These are phyloP conservation scores for Mycena rosella DNA, from an alignment of 768 basidiomycete genomes.

Conservation along the genomic window DNA sequence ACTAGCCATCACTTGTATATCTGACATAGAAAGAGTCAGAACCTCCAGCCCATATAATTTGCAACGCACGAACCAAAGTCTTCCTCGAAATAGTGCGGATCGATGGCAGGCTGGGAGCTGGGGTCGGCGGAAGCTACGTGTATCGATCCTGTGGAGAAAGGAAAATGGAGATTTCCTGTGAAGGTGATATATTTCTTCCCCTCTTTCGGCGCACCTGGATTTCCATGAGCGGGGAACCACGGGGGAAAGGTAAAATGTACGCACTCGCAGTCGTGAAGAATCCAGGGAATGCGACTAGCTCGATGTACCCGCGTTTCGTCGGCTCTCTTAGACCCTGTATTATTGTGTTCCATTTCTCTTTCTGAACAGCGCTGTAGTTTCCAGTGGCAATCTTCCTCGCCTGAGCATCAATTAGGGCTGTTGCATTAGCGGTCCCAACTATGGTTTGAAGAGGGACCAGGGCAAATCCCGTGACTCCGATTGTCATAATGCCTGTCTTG, in stretches of 20 bases:
- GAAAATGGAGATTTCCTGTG: constrained; percentile 18
- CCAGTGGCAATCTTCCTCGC: constrained; percentile 5
- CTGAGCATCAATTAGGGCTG: constrained; percentile 21
- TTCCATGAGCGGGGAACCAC: not conserved
- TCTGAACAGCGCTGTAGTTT: constrained; percentile 11
- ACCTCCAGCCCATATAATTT: not conserved
- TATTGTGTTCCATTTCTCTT: constrained; percentile 26
- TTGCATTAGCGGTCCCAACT: constrained; percentile 5
- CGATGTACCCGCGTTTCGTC: constrained; percentile 18
- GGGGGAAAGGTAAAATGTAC: not conserved
- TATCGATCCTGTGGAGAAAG: too few relatives aligned
- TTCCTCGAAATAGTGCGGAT: constrained; percentile 44
- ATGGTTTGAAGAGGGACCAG: constrained; percentile 33
- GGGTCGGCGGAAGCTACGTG: constrained; percentile 32
- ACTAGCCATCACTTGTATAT: constrained; percentile 12
- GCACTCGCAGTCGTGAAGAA: constrained; percentile 26
- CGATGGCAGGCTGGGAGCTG: constrained; percentile 34
- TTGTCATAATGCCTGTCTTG: constrained; percentile 30
- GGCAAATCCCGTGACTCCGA: constrained; percentile 34
- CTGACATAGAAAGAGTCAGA: not conserved
- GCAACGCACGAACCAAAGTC: constrained; percentile 37
- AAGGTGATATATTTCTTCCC: constrained; percentile 44
- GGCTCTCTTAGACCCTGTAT: constrained; percentile 21
- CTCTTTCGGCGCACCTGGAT: constrained; percentile 18
- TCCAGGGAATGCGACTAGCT: constrained; percentile 25